Base-by-base conservation (phyloP, 108 stramenopile genomes). In the Fragilariopsis cylindrus region DNA sequence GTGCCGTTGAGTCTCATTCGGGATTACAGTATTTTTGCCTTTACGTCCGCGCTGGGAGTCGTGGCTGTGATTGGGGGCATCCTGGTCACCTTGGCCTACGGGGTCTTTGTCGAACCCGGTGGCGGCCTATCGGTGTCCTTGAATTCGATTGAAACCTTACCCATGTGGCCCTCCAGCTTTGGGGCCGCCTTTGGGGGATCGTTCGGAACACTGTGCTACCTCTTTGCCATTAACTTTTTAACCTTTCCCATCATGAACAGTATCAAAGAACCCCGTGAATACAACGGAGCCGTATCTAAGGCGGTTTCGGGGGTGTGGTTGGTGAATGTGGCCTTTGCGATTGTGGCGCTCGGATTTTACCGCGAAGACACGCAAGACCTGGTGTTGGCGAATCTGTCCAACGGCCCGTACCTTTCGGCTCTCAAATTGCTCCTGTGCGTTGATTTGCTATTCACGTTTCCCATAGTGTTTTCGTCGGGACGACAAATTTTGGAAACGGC, bases 1-100 rank as follows among this genome's bases (percentile, higher is more conserved):
- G 64, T 79, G 12, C 84, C 84, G 8, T 45, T 84, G 13, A 82
- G 77, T 1, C 56, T 79, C 52, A 50, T 84, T 13, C 40, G 84
- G 55, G 75, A 82, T 72, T 84, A 84, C 50, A 71, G 80, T 5
- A 60, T 80, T 1, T 84, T 84, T 58, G 84, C 81, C 8, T 84
- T 84, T 47, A 84, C 84, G 7, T 76, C 78, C 7, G 80, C 84
- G 5, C 46, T 84, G 52, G 84, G 84, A 13, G 81, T 84, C 4
- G 53, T 55, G 18, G 80, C 83, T 18, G 80, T 84, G 3, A 16
- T 84, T 16, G 83, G 80, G 30, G 83, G 83, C 46, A 84, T 84
- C 30, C 21, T 49, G 5, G 55, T 58, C 2, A 84, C 83, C 8
- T 56, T 84, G 16, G 76, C 76, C n/a, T 84, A 81, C 41, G 83